These are phyloP conservation scores for Pittosporum tobira DNA, from an alignment of 129 eudicot genomes.

Conservation along the genomic window DNA sequence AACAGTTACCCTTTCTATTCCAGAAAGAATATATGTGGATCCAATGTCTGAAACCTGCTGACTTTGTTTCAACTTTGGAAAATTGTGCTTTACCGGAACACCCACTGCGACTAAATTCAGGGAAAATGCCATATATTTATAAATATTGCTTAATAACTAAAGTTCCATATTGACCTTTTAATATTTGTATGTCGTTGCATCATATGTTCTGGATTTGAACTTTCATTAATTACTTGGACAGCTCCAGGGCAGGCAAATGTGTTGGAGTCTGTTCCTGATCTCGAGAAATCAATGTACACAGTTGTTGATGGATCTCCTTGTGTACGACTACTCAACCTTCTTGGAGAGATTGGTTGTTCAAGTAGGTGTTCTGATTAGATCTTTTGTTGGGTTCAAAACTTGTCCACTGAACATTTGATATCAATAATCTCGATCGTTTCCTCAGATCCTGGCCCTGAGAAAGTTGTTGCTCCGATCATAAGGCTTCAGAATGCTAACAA, in stretches of 20 bases:
- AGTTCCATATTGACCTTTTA: no score
- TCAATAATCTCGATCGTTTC: constrained; percentile 13
- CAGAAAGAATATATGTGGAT: no score
- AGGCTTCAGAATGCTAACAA: constrained; percentile 33
- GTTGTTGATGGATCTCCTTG: constrained; percentile 87
- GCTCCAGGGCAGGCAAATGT: constrained; percentile 46
- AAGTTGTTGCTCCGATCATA: constrained; percentile 78
- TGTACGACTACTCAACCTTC: constrained; percentile 79
- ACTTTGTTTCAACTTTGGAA: no score
- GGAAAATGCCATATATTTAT: no score
- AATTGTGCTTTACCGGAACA: no score
- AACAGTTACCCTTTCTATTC: no score
- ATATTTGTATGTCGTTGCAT: not conserved
- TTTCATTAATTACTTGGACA: constrained; percentile 19
- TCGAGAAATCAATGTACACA: constrained; percentile 80
- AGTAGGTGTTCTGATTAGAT: constrained; percentile 41
- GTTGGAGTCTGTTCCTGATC: constrained; percentile 89
- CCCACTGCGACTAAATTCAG: no score
- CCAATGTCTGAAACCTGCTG: no score
- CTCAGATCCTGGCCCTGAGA: constrained; percentile 79
- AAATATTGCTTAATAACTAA: no score
- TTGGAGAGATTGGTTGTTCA: constrained; percentile 96
- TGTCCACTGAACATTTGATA: not conserved
- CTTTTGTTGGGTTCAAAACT: constrained; percentile 7
- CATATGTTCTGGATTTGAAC: not conserved